Percentiles rank a stretch among this genome's conserved stretches.
Conservation (phyloP, 2,329 filamentous ascomycete species). For the Drechslerella coelobrocha region DNA sequence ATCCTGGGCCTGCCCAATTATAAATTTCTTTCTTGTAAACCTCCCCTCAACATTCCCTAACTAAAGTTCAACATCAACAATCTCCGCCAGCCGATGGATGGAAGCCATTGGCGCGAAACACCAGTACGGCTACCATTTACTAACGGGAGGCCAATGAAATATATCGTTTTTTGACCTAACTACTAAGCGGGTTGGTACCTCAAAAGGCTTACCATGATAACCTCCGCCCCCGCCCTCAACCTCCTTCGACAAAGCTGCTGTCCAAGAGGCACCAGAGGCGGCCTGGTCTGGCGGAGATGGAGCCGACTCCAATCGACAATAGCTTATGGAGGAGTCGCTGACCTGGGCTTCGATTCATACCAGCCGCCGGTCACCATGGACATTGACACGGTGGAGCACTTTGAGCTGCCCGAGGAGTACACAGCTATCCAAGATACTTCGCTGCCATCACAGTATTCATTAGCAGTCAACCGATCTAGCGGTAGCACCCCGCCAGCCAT, state of each 20-base stretch:
- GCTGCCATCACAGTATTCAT: conserved; percentile 27
- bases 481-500: conserved; percentile 23
- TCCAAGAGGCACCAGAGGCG: conserved; percentile 38
- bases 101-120: conserved; percentile 8
- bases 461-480: conserved; percentile 4
- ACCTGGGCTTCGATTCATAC: conserved; percentile 31
- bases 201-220: conserved; percentile 45
- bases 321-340: conserved; percentile 25
- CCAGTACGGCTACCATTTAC: neutral
- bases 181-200: no score
- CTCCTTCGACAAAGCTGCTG: conserved; percentile 31
- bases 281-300: conserved; percentile 44
- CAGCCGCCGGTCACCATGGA: conserved; percentile 14
- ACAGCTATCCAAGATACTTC: neutral
- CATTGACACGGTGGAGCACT: conserved; percentile 39
- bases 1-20: neutral
- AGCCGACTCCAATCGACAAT: conserved; percentile 44
- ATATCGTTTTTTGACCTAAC: no score
- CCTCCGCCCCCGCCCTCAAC: conserved; percentile 33
- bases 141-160: neutral
- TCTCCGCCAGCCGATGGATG: conserved; percentile 8
- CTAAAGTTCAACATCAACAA: neutral
- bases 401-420: conserved; percentile 33
- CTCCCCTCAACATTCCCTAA: neutral
- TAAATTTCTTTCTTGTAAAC: neutral